A percentile compares a stretch with the other conserved stretches of the same genome.
Evolutionary conservation across 2,329 filamentous ascomycete species (phyloP).

Genomic region (Apiospora koreana): DNA sequence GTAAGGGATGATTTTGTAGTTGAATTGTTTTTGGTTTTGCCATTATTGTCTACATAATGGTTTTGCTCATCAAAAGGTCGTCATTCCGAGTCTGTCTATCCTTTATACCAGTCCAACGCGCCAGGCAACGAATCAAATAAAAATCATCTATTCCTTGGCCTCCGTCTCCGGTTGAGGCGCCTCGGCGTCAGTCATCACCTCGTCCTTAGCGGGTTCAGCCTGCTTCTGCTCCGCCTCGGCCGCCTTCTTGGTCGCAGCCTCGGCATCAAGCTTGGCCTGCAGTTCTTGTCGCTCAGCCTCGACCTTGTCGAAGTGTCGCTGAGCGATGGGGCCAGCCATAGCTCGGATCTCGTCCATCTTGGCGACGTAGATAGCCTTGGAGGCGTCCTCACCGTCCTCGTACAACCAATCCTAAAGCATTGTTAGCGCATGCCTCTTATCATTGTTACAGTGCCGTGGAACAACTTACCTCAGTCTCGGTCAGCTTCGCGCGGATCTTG

Average conservation of each 20-base stretch:
- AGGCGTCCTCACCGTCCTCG: slow-evolving; percentile 92
- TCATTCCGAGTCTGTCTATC: slow-evolving; percentile 18
- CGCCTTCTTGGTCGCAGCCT: slow-evolving; percentile 74
- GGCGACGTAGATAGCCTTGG: slow-evolving; percentile 89
- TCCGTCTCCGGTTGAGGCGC: slow-evolving; percentile 52
- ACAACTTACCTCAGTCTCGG: slow-evolving; percentile 75
- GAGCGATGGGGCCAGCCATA: slow-evolving; percentile 85
- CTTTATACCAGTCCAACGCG: slow-evolving; percentile 16
- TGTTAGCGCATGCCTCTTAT: slow-evolving; percentile 18
- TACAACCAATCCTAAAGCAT: slow-evolving; percentile 90
- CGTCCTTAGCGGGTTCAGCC: slow-evolving; percentile 51
- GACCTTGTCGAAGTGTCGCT: slow-evolving; percentile 93
- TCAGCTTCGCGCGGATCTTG: slow-evolving; percentile 81
- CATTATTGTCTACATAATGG: neutral
- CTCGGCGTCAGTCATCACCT: slow-evolving; percentile 66
- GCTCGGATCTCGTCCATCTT: slow-evolving; percentile 96
- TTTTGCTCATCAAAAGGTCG: slow-evolving; percentile 11
- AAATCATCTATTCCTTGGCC: slow-evolving; percentile 24
- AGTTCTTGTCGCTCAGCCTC: slow-evolving; percentile 81
- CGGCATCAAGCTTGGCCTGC: slow-evolving; percentile 76
- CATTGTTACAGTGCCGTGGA: slow-evolving; percentile 14
- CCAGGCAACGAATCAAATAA: slow-evolving; percentile 13
- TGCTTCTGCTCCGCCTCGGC: slow-evolving; percentile 57
- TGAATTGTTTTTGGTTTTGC: neutral
- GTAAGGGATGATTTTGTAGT: neutral